phyloP scores from a whole-genome alignment of 2,329 filamentous ascomycete species.

The Colletotrichum abscissum region DNA sequence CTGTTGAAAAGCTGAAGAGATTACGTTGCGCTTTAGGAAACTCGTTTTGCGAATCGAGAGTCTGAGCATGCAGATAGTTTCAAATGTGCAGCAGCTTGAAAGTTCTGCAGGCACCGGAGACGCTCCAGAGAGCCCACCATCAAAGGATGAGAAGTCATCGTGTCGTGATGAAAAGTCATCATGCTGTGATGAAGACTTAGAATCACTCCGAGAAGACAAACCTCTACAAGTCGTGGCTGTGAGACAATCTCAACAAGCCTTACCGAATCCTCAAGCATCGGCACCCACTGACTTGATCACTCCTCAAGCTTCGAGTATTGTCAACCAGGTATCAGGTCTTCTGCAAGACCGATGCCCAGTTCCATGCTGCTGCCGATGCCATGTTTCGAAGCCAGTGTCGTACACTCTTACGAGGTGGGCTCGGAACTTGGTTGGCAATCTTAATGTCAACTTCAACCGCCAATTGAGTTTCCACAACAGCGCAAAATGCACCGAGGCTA shows the following conservation, averaged over 20 bases:
- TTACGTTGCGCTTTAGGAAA: too few relatives aligned
- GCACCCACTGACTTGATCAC: too few relatives aligned
- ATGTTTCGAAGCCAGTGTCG: background rate
- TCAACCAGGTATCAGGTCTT: too few relatives aligned
- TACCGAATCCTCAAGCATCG: accelerated
- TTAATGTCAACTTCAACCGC: background rate
- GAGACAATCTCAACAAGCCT: accelerated
- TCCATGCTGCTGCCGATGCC: conserved; percentile 13
- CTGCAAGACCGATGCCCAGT: background rate
- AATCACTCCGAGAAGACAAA: too few relatives aligned
- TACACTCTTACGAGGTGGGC: background rate
- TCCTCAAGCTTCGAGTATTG: too few relatives aligned
- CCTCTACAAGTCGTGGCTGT: accelerated
- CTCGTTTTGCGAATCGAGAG: background rate
- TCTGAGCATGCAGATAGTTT: background rate
- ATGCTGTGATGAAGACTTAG: too few relatives aligned
- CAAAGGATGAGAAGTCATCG: too few relatives aligned
- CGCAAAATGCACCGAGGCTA: background rate
- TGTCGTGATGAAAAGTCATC: too few relatives aligned
- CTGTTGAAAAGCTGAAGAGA: too few relatives aligned
- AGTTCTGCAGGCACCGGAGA: background rate
- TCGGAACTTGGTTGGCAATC: background rate
- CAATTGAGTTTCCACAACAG: accelerated
- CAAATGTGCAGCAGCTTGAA: too few relatives aligned
- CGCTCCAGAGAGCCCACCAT: accelerated